phyloP scores from a whole-genome alignment of 169 alveolate genomes.

The Cryptosporidium viatorum region DNA sequence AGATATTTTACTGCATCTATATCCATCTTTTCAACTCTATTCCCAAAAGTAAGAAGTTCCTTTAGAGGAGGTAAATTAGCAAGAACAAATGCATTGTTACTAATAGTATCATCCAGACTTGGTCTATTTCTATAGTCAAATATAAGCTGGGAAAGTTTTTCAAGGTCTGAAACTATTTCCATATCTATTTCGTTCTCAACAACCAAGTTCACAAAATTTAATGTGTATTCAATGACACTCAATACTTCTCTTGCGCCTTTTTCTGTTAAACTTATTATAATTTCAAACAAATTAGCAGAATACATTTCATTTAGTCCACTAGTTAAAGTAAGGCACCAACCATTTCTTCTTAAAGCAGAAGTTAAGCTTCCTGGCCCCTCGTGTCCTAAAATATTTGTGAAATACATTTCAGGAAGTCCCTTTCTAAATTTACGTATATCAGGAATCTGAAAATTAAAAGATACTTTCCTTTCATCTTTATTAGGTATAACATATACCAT shows the following conservation, averaged over 20 bases:
- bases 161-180: conserved; percentile 42
- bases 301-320: conserved; percentile 62
- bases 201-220: conserved; percentile 40
- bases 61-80: conserved; percentile 43
- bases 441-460: conserved; percentile 51
- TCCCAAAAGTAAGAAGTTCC: conserved; percentile 45
- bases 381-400: conserved; percentile 40
- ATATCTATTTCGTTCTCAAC: conserved; percentile 17
- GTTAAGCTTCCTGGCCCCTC: conserved; percentile 66
- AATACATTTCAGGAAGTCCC: conserved; percentile 58
- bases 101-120: conserved; percentile 35
- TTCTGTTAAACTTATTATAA: conserved; percentile 37
- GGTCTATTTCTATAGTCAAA: conserved; percentile 60
- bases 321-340: conserved; percentile 22
- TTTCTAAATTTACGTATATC: conserved; percentile 44
- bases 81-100: neutral
- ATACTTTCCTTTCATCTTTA: conserved; percentile 38
- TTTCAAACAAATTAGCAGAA: conserved; percentile 62
- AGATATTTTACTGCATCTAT: conserved; percentile 17
- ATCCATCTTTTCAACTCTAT: conserved; percentile 43
- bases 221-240: conserved; percentile 44
- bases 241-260: conserved; percentile 32
- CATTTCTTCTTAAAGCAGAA: conserved; percentile 20
- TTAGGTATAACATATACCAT: conserved; percentile 37
- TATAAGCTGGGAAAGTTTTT: conserved; percentile 23